A percentile compares a stretch with the other conserved stretches of the same genome.
These are phyloP conservation scores for Penicillium sp. DNA, from an alignment of 2,329 filamentous ascomycete species.

Conservation along the genomic window DNA sequence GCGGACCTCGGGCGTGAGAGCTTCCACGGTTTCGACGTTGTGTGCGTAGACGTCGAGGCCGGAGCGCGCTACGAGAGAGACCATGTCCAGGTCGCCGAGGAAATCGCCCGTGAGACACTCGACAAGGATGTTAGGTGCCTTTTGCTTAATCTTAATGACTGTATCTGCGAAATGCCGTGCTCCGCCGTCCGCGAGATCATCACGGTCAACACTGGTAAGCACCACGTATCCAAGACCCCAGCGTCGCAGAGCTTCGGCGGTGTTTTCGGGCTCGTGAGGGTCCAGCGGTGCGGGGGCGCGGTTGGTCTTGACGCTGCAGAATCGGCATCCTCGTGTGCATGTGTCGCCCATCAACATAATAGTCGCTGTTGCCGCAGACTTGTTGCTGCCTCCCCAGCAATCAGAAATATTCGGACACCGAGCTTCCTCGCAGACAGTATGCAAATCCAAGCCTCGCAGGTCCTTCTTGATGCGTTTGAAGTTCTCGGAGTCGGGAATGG, in stretches of 20 bases:
- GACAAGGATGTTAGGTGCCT: conserved; percentile 48
- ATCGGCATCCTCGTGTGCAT: conserved; percentile 91
- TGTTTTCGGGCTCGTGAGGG: conserved; percentile 94
- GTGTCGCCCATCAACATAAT: conserved; percentile 99
- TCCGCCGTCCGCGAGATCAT: conserved; percentile 85
- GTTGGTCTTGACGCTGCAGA: conserved; percentile 93
- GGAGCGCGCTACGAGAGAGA: conserved; percentile 74
- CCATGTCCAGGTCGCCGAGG: conserved; percentile 79
- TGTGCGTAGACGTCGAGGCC: conserved; percentile 96
- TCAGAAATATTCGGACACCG: conserved; percentile 96
- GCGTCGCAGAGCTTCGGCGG: conserved; percentile 82
- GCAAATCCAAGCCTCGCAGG: conserved; percentile 78
- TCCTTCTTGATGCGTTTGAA: conserved; percentile 96
- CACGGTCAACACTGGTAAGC: conserved; percentile 86
- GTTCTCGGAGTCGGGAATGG: conserved; percentile 79
- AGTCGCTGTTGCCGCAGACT: conserved; percentile 87
- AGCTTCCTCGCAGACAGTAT: conserved; percentile 97
- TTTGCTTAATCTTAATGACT: conserved; percentile 86
- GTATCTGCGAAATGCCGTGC: conserved; percentile 90
- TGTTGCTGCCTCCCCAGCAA: conserved; percentile 91
- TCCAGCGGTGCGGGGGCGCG: conserved; percentile 75
- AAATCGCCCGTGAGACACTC: conserved; percentile 70
- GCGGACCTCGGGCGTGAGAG: conserved; percentile 79
- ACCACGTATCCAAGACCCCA: conserved; percentile 98
- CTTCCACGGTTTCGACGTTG: conserved; percentile 94